Percentiles rank a stretch among this genome's conserved stretches.
These are phyloP conservation scores for Kwoniella dejecticola DNA, from an alignment of 768 basidiomycete genomes.

Conservation along the genomic window DNA sequence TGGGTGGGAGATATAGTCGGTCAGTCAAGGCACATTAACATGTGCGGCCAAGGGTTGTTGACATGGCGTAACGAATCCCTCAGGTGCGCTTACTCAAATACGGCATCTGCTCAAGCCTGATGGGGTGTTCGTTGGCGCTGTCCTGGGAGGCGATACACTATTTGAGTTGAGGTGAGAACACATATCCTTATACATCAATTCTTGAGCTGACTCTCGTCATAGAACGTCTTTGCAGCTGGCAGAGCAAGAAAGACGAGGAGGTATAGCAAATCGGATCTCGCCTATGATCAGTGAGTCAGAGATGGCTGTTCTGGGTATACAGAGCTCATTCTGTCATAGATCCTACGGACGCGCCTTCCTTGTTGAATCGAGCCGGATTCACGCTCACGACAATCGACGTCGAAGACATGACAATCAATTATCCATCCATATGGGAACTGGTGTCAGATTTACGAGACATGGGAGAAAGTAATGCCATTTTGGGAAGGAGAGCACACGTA, in stretches of 20 bases:
- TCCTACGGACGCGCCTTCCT: conserved; percentile 86
- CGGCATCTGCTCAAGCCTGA: conserved; percentile 81
- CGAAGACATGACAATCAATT: conserved; percentile 86
- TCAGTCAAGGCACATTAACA: conserved; percentile 51
- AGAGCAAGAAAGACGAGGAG: conserved; percentile 89
- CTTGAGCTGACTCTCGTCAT: not conserved
- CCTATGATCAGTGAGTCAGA: conserved; percentile 84
- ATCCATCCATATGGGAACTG: conserved; percentile 95
- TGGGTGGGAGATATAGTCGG: conserved; percentile 99
- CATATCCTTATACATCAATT: not conserved
- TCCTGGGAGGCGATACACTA: conserved; percentile 93
- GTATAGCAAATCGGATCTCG: conserved; percentile 92
- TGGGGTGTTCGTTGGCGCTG: conserved; percentile 89
- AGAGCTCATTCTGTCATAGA: conserved; percentile 60
- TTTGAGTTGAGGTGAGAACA: conserved; percentile 77
- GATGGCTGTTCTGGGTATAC: not conserved
- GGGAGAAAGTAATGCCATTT: conserved; percentile 92
- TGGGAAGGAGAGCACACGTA: conserved; percentile 73
- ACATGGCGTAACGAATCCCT: not conserved
- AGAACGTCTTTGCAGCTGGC: conserved; percentile 93
- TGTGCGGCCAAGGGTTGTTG: not conserved
- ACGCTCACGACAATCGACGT: conserved; percentile 90
- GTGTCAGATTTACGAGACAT: conserved; percentile 91
- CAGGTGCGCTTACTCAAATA: conserved; percentile 84
- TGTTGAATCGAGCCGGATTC: conserved; percentile 89